Evolutionary conservation across 805 yeast genomes (phyloP), one percentile per base, ranked within the genome.

Genomic region (Ogataea pignaliae): DNA sequence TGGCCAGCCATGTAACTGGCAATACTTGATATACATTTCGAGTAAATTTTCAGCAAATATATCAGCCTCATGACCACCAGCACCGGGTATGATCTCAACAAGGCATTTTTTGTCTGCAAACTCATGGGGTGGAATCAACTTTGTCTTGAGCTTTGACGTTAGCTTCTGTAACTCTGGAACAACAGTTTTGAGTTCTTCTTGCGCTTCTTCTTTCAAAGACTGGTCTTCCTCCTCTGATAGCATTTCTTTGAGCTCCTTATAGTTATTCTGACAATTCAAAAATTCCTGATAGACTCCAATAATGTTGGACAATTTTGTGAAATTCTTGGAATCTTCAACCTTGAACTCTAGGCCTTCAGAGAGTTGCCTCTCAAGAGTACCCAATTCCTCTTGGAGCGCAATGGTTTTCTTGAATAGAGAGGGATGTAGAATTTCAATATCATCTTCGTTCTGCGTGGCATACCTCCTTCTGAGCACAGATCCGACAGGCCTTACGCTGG

Each of bases 11-110:
- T 79, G 76, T 35, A 65, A 53, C 44, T 75, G 75, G 32, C 91
- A 86, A 59, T 79, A 89, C 45, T 77, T 81, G 26, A 74, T 66
- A 63, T 93, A 93, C 98, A 93, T 88, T 45, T 75, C 73, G 47
- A 88, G 64, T 44, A 93, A 66, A 58, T 93, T 93, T 34, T 75
- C 76, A 0, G 98, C 79, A 63, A 93, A 93, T 12, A 93, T 75
- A 60, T 83, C 81, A 0, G 99, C 97, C 59, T 93, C 99, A 6
- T 82, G 78, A 3, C 99, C 99, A 13, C 99, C 99, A 2, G 91
- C 88, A 8, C 99, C 99, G 0, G 98, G 97, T 45, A 97, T 73
- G 12, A 93, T 65, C 61, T 93, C 99, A 15, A 93, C 51, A 2
- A 93, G 69, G 38, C 96, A 83, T 0, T 93, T 80, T 48, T 78